phyloP scores from a whole-genome alignment of 2,329 filamentous ascomycete genomes.

The Teratosphaeria nubilosa region DNA sequence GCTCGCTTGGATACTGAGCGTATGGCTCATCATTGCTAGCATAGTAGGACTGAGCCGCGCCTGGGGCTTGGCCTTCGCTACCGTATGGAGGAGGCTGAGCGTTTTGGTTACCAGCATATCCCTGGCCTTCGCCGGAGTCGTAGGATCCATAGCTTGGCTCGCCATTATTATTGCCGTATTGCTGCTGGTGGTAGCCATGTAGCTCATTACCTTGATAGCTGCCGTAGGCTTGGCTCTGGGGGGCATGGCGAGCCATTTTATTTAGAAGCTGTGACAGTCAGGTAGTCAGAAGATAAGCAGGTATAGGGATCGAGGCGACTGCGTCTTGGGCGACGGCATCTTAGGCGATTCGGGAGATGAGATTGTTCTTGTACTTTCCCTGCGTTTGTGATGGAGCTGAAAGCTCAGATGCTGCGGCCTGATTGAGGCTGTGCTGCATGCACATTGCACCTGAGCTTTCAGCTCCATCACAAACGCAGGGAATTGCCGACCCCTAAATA shows the following conservation, averaged over 20 bases:
- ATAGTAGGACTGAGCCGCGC: slow-evolving; percentile 20
- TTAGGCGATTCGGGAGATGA: background rate
- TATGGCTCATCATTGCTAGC: slow-evolving; percentile 15
- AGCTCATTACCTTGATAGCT: slow-evolving; percentile 6
- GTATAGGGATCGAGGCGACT: background rate
- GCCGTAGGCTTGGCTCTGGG: slow-evolving; percentile 2
- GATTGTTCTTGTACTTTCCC: background rate
- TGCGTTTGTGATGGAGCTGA: background rate
- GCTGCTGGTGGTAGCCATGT: slow-evolving; percentile 3
- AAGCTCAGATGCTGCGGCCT: background rate
- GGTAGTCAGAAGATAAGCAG: background rate
- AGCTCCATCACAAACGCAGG: background rate
- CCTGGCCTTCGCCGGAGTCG: slow-evolving; percentile 2
- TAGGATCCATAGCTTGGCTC: slow-evolving; percentile 2
- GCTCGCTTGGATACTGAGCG: slow-evolving; percentile 2
- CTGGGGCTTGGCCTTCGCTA: background rate
- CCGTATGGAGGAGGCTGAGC: slow-evolving; percentile 2
- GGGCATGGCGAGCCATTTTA: slow-evolving; percentile 9
- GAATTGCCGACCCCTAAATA: too few species aligned
- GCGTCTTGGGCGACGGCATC: too few species aligned
- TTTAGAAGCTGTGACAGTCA: background rate
- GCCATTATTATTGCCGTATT: background rate
- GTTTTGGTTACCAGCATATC: background rate
- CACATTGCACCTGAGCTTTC: background rate
- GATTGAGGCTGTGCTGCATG: background rate